Conservation (phyloP, 2,329 filamentous ascomycete genomes). For the Epichloe glyceriae region DNA sequence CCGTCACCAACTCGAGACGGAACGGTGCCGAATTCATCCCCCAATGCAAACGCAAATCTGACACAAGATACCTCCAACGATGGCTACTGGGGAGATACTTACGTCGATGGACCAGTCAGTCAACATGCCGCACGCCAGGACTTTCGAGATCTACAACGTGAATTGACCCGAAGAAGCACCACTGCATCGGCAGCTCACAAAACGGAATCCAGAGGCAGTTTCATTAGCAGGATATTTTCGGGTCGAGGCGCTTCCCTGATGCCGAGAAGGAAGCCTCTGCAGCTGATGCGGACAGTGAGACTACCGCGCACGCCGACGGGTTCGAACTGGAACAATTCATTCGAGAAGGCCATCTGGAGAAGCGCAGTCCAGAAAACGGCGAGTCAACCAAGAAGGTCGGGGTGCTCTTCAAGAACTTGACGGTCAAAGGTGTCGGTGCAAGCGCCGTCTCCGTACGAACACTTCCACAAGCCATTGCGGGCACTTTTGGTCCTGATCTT, state of each 20-base stretch:
- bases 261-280: slow-evolving; percentile 1
- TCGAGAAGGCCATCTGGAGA: slow-evolving; percentile 63
- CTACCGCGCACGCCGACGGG: slow-evolving; percentile 30
- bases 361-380: slow-evolving; percentile 40
- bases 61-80: slow-evolving; percentile 5
- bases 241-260: background rate
- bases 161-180: slow-evolving; percentile 11
- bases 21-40: background rate
- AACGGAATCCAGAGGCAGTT: background rate
- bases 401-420: slow-evolving; percentile 63
- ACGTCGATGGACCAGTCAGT: slow-evolving; percentile 11
- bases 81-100: slow-evolving; percentile 15
- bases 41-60: background rate
- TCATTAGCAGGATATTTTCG: slow-evolving; percentile 2
- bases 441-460: slow-evolving; percentile 58
- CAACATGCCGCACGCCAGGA: slow-evolving; percentile 8
- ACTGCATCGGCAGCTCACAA: slow-evolving; percentile 1
- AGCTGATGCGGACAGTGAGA: slow-evolving; percentile 1
- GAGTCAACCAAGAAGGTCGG: slow-evolving; percentile 62
- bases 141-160: slow-evolving; percentile 12
- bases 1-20: background rate
- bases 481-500: slow-evolving; percentile 70
- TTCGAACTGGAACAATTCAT: slow-evolving; percentile 62
- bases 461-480: slow-evolving; percentile 59
- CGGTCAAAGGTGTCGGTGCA: slow-evolving; percentile 56